Evolutionary conservation across 176 grass and related monocot species (phyloP), one percentile per base, ranked within the genome.

Genomic region (Musa troglodytarum): DNA sequence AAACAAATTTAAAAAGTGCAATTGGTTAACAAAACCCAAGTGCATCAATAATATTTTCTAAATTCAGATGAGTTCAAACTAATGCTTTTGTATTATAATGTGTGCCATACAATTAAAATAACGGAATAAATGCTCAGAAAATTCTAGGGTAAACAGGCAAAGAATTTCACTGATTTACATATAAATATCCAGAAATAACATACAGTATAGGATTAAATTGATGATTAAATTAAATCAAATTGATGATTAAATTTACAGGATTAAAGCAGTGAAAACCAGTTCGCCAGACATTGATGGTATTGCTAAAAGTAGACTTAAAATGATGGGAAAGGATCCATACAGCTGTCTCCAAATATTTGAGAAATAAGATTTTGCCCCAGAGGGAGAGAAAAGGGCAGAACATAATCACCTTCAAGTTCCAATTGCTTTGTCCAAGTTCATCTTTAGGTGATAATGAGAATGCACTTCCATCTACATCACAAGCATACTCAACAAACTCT

Each of bases 391-490:
- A 16, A 70, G 16, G 8, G 1, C 1, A 52, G n/a, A 68, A 61
- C 19, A 24, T 76, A 8, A 49, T 63, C 78, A 99, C 96, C 96
- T 99, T 99, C 76, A 99, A 79, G 75, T 94, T 99, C 90, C 95
- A 99, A 58, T 94, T 89, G 74, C 90, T 94, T 87, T 89, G 86
- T 29, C 88, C 96, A 78, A 99, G 91, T 54, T 88, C 86, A 72
- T 99, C 96, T 9, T 68, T 78, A 57, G 82, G 76, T 76, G 90
- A 89, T 82, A 91, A 91, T 53, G 96, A 99, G 88, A 99, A 99
- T 28, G 96, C 96, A 89, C 90, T 99, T 16, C 95, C 96, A 69
- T 99, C 96, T 82, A 99, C 84, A 79, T 99, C 96, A 51, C 96
- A 99, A 49, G 96, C 96, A 89, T 99, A 99, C 79, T 99, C 96